These are phyloP conservation scores for Elsinoe fawcettii DNA, from an alignment of 2,329 filamentous ascomycete species.

Conservation along the genomic window DNA sequence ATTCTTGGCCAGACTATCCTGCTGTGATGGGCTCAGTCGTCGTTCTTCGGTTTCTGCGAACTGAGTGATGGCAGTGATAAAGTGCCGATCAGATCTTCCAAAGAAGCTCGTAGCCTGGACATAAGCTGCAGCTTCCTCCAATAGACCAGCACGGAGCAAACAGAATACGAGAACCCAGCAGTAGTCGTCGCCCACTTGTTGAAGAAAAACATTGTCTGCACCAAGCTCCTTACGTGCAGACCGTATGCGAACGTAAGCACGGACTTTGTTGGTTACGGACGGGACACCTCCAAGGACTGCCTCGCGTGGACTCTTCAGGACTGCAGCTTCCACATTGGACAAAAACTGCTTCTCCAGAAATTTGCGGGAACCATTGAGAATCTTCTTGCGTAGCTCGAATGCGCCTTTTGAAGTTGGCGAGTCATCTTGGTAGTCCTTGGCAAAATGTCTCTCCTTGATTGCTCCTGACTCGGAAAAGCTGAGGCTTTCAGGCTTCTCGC, in stretches of 20 bases:
- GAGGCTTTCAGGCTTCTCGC: conserved; percentile 58
- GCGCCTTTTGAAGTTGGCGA: conserved; percentile 56
- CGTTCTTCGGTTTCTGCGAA: conserved; percentile 72
- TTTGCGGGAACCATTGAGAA: conserved; percentile 68
- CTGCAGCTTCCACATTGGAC: conserved; percentile 64
- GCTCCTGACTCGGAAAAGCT: conserved; percentile 54
- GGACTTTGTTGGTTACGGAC: conserved; percentile 80
- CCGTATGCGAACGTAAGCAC: conserved; percentile 80
- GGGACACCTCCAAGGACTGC: conserved; percentile 85
- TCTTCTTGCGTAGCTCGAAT: conserved; percentile 64
- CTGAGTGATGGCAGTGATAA: conserved; percentile 76
- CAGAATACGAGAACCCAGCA: conserved; percentile 95
- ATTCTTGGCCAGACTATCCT: conserved; percentile 82
- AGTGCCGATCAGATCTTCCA: conserved; percentile 82
- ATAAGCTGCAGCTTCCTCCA: conserved; percentile 77
- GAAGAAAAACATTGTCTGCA: conserved; percentile 70
- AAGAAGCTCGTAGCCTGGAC: conserved; percentile 73
- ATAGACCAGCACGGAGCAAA: conserved; percentile 74
- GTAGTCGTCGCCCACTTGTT: conserved; percentile 70
- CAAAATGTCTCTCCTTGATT: conserved; percentile 68
- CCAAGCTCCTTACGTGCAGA: conserved; percentile 74
- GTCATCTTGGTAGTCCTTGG: conserved; percentile 68
- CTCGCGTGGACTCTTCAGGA: conserved; percentile 77
- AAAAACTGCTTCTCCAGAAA: conserved; percentile 80
- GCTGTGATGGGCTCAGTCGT: conserved; percentile 67